Percentiles rank a stretch among this genome's conserved stretches.
Evolutionary conservation across 2,329 filamentous ascomycete genomes (phyloP).

Genomic region (Penicillium fuscoglaucum): DNA sequence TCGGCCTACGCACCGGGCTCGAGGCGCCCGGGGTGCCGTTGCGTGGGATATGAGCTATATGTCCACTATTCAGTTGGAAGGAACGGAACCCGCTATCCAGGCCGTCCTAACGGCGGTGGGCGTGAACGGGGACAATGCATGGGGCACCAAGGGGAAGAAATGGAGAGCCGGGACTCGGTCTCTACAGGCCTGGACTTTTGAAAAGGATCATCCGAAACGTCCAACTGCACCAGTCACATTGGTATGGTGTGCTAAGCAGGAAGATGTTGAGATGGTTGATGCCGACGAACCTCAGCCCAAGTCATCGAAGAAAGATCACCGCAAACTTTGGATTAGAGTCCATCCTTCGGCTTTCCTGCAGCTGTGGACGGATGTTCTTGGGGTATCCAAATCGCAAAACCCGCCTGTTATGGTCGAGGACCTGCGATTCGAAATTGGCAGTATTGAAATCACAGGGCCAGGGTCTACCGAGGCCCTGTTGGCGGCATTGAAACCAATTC

Average conservation of each 20-base stretch:
- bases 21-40: conserved; percentile 72
- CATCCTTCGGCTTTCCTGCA: conserved; percentile 76
- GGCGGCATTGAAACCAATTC: conserved; percentile 60
- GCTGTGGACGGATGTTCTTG: conserved; percentile 62
- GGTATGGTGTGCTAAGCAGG: conserved; percentile 65
- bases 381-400: conserved; percentile 60
- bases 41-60: conserved; percentile 96
- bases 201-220: conserved; percentile 54
- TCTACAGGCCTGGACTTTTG: conserved; percentile 60
- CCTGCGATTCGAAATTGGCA: conserved; percentile 70
- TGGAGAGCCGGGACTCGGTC: conserved; percentile 67
- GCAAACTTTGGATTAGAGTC: conserved; percentile 67
- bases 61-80: conserved; percentile 78
- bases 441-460: conserved; percentile 69
- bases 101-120: conserved; percentile 67
- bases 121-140: conserved; percentile 58
- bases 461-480: conserved; percentile 76
- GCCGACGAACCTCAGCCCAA: conserved; percentile 18
- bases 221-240: conserved; percentile 71
- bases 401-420: conserved; percentile 65
- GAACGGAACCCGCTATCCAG: conserved; percentile 62
- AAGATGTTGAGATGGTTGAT: conserved; percentile 42
- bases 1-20: conserved; percentile 78
- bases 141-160: conserved; percentile 64
- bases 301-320: conserved; percentile 41